phyloP scores from a whole-genome alignment of 2,329 filamentous ascomycete genomes.

The Myriosclerotinia duriaeana region DNA sequence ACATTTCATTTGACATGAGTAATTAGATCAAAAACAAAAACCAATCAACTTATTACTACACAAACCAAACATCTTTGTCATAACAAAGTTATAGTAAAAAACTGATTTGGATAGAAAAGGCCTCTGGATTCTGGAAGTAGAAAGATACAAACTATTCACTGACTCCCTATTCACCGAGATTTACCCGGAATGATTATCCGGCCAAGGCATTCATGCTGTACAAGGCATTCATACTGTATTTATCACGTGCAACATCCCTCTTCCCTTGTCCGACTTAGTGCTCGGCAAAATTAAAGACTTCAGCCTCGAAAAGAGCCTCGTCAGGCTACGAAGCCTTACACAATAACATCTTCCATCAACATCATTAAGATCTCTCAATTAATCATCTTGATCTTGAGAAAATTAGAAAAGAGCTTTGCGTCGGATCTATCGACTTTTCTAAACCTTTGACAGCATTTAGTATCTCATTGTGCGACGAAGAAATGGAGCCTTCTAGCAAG shows the following conservation, averaged over 20 bases:
- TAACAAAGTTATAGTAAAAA: neutral
- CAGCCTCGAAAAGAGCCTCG: constrained; percentile 25
- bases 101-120: too few species aligned
- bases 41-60: too few species aligned
- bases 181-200: too few species aligned
- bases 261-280: neutral
- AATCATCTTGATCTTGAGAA: constrained; percentile 15
- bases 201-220: neutral
- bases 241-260: neutral
- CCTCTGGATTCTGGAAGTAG: too few species aligned
- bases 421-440: neutral
- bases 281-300: constrained; percentile 23
- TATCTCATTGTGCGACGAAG: constrained; percentile 21
- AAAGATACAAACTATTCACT: too few species aligned
- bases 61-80: neutral
- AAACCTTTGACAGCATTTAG: neutral
- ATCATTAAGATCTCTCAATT: constrained; percentile 4
- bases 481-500: constrained; percentile 39
- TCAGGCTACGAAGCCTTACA: constrained; percentile 26
- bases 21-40: too few species aligned
- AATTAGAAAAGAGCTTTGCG: constrained; percentile 9
- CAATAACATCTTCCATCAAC: constrained; percentile 19
- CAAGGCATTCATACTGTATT: too few species aligned
- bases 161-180: too few species aligned
- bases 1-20: too few species aligned